Percentiles rank a stretch among this genome's conserved stretches.
Evolutionary conservation across 2,329 filamentous ascomycete genomes (phyloP).

Genomic region (Cladosporium sp.): DNA sequence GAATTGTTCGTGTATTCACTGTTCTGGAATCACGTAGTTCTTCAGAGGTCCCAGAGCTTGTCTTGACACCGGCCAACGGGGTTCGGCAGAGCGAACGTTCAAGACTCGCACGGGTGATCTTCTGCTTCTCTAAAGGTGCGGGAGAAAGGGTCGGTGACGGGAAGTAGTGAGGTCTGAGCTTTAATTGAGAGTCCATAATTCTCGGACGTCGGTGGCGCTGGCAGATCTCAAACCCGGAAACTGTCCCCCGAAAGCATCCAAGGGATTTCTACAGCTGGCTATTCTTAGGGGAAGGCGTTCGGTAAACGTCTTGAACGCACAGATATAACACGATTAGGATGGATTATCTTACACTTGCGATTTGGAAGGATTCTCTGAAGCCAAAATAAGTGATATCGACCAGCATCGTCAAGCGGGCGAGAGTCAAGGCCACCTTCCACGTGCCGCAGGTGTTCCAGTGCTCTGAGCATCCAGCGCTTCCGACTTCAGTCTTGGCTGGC

Average conservation of each 20-base stretch:
- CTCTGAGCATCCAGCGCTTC: constrained; percentile 3
- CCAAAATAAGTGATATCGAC: background rate
- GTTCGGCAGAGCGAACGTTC: background rate
- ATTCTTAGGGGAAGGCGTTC: background rate
- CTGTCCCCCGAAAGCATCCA: background rate
- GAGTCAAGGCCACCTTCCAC: constrained; percentile 6
- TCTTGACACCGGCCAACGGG: background rate
- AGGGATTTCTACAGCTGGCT: background rate
- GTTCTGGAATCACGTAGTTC: background rate
- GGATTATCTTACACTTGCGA: background rate
- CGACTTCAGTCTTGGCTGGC: constrained; percentile 16
- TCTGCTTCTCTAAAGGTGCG: background rate
- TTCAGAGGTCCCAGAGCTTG: constrained; percentile 7
- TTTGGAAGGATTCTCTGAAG: background rate
- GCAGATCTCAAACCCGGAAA: constrained; percentile 10
- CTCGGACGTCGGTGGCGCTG: constrained; percentile 17
- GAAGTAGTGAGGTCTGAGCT: constrained; percentile 2
- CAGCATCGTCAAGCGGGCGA: background rate
- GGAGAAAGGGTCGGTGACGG: background rate
- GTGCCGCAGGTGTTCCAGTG: constrained; percentile 18
- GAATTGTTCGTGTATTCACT: background rate
- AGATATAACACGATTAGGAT: background rate
- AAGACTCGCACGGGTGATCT: constrained; percentile 11
- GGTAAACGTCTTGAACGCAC: background rate
- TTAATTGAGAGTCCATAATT: constrained; percentile 18